A percentile compares a stretch with the other conserved stretches of the same genome.
Conservation (phyloP, 768 basidiomycete genomes). For the Basidioascus undulatus region DNA sequence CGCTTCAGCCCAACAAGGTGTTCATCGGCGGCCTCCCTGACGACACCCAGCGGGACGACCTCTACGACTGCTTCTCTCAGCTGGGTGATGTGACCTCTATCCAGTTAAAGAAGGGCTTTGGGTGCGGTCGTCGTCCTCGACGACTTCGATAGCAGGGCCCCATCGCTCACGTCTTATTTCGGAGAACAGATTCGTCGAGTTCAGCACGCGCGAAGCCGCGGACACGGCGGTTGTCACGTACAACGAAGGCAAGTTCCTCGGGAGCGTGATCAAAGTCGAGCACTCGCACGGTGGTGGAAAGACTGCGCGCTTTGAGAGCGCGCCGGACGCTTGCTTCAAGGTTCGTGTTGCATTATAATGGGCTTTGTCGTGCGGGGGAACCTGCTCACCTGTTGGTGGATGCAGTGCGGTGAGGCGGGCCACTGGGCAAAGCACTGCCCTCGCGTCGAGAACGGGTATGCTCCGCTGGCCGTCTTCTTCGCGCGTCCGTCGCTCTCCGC, state of each 20-base stretch:
- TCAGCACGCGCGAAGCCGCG: slow-evolving; percentile 52
- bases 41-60: slow-evolving; percentile 60
- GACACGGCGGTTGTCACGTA: slow-evolving; percentile 73
- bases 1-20: slow-evolving; percentile 86
- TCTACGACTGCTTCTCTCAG: slow-evolving; percentile 66
- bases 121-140: slow-evolving; percentile 29
- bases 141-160: neutral
- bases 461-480: too few species aligned
- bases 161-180: too few species aligned
- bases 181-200: too few species aligned
- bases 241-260: slow-evolving; percentile 74
- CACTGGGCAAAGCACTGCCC: slow-evolving; percentile 87
- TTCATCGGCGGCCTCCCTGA: slow-evolving; percentile 77
- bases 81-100: slow-evolving; percentile 49
- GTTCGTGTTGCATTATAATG: too few species aligned
- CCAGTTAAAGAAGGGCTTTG: slow-evolving; percentile 74
- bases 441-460: too few species aligned
- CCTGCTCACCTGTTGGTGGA: too few species aligned
- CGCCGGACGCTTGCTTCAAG: slow-evolving; percentile 69
- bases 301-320: slow-evolving; percentile 55
- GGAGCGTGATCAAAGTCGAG: slow-evolving; percentile 74
- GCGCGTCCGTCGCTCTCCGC: too few species aligned
- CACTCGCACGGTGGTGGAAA: slow-evolving; percentile 61
- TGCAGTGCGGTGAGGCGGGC: slow-evolving; percentile 60
- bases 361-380: too few species aligned